phyloP scores from a whole-genome alignment of 805 yeast genomes.

The Suhomyces tanzawaensis region DNA sequence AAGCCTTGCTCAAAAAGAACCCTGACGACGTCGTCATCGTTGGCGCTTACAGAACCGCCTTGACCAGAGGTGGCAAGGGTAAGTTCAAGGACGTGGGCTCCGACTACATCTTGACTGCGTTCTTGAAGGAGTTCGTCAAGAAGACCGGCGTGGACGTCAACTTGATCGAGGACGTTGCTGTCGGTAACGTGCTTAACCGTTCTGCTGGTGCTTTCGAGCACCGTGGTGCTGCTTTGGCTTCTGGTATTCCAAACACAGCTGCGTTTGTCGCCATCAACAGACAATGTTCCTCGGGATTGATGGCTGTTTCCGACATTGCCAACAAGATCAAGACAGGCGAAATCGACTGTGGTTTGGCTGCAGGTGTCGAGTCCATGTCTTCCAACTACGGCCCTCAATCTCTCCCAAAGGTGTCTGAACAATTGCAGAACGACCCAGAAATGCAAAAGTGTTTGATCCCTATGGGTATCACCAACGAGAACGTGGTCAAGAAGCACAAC shows the following conservation, averaged over 20 bases:
- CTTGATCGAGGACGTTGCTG: slow-evolving; percentile 77
- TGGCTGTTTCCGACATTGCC: slow-evolving; percentile 87
- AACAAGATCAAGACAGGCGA: slow-evolving; percentile 85
- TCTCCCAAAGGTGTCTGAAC: slow-evolving; percentile 46
- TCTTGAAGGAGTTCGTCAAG: slow-evolving; percentile 60
- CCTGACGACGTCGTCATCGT: slow-evolving; percentile 91
- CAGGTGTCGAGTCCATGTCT: slow-evolving; percentile 96
- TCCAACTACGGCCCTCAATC: slow-evolving; percentile 80
- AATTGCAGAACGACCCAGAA: slow-evolving; percentile 34
- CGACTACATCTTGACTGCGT: slow-evolving; percentile 69
- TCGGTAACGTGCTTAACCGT: slow-evolving; percentile 87
- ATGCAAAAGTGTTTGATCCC: slow-evolving; percentile 78
- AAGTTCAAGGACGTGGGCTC: slow-evolving; percentile 77
- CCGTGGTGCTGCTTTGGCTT: slow-evolving; percentile 86
- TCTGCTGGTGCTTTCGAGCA: slow-evolving; percentile 97
- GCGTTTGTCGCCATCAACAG: slow-evolving; percentile 86
- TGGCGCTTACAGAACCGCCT: slow-evolving; percentile 86
- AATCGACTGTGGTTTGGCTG: slow-evolving; percentile 86
- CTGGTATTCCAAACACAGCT: slow-evolving; percentile 79
- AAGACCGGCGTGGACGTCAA: slow-evolving; percentile 47
- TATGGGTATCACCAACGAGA: slow-evolving; percentile 96
- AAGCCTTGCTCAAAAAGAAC: slow-evolving; percentile 50
- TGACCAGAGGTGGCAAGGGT: slow-evolving; percentile 86
- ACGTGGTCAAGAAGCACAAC: slow-evolving; percentile 67
- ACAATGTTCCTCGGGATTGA: slow-evolving; percentile 92